Base-by-base conservation (phyloP, 2,329 filamentous ascomycete genomes). In the Dactylellina haptotyla region DNA sequence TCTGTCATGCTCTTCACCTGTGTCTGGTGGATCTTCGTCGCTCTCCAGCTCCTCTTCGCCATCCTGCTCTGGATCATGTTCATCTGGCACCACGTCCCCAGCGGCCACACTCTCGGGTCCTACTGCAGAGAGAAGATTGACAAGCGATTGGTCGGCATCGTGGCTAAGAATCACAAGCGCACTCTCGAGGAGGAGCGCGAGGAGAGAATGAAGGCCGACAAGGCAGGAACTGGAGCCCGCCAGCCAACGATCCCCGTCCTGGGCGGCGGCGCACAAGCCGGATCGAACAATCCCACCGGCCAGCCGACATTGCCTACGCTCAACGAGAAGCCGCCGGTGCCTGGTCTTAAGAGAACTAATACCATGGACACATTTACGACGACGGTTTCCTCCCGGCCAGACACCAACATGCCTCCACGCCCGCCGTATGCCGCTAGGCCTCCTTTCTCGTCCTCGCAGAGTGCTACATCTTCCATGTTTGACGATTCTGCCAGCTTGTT, bases 91-190 rank as follows among this genome's bases (percentile, higher is more conserved):
- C 95, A 94, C 82, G 94, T 99, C 74, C 93, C 93, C 0, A 86
- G 86, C 34, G 84, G 87, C 9, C 93, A 97, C 78, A 89, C 90
- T 5, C 84, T 99, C 28, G 87, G 88, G 3, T 88, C 89, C 25
- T 99, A 96, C 82, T 98, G 95, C 80, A 90, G 91, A 75, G 89
- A 93, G 48, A 98, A 98, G 83, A 89, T 97, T 80, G 96, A 96
- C 82, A 89, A 87, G 78, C 86, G 93, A 76, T 85, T 99, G 76
- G 90, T 90, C 79, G 88, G 88, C 77, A 95, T 98, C 76, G 93
- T 98, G 2, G 88, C 88, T 62, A 86, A 84, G 78, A 97, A 95
- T 82, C 91, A 97, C 78, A 92, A 95, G 82, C 93, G 92, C 80
- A 94, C 93, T 0, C 82, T 98, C 25, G 90, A 89, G 57, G 92